phyloP scores from a whole-genome alignment of 163 green algal species.

The Chlamydomonas reinhardtii region DNA sequence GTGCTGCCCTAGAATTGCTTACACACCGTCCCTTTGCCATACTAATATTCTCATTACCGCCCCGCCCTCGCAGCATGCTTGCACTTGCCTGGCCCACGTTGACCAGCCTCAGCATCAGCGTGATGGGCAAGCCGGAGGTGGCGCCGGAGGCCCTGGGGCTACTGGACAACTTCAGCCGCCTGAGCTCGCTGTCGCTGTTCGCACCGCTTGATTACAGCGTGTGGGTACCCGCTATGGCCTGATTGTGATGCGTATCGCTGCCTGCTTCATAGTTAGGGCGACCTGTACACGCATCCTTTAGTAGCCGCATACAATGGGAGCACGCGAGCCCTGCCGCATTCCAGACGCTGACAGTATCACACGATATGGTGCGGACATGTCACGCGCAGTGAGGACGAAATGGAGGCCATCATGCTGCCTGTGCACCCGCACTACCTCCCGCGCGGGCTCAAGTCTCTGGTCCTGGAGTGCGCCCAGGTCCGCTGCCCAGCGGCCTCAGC shows the following conservation, averaged over 20 bases:
- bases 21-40: neutral
- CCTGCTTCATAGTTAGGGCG: no score
- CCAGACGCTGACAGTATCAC: no score
- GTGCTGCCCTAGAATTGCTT: no score
- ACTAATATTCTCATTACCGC: no score
- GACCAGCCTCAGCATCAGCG: slow-evolving; percentile 9
- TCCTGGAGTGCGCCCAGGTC: slow-evolving; percentile 26
- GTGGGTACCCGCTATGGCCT: neutral
- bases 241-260: no score
- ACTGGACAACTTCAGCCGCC: slow-evolving; percentile 24
- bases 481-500: neutral
- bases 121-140: slow-evolving; percentile 40
- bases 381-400: slow-evolving; percentile 7
- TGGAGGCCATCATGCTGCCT: slow-evolving; percentile 7
- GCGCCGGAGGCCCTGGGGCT: slow-evolving; percentile 28
- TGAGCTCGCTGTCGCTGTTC: slow-evolving; percentile 25
- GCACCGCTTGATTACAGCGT: slow-evolving; percentile 36
- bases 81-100: slow-evolving; percentile 20
- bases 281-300: no score
- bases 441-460: neutral
- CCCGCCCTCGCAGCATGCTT: slow-evolving; percentile 20
- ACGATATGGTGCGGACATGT: no score
- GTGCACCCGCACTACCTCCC: slow-evolving; percentile 33
- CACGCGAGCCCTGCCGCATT: no score
- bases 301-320: no score